phyloP scores from a whole-genome alignment of 2,329 filamentous ascomycete genomes.

The Cucurbitaria berberidis region DNA sequence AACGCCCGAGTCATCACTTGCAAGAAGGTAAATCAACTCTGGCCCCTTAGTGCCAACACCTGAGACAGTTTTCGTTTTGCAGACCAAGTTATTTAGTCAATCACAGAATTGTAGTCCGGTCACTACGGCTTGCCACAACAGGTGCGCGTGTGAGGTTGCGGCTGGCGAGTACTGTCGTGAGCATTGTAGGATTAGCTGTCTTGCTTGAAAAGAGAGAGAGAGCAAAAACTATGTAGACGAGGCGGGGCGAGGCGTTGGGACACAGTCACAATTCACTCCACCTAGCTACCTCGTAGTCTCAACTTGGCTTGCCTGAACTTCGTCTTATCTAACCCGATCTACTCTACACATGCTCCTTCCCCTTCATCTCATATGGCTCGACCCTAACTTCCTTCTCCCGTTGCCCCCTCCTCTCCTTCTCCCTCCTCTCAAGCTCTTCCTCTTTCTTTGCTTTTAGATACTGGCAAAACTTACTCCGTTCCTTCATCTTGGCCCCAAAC shows the following conservation, averaged over 20 bases:
- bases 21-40: too few relatives aligned
- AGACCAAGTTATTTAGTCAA: too few relatives aligned
- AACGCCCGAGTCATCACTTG: too few relatives aligned
- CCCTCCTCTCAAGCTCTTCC: constrained; percentile 33
- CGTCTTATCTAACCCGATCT: too few relatives aligned
- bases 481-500: constrained; percentile 61
- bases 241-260: not conserved
- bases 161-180: not conserved
- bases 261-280: too few relatives aligned
- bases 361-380: constrained; percentile 8
- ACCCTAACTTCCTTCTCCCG: not conserved
- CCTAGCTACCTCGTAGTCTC: too few relatives aligned
- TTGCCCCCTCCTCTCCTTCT: constrained; percentile 21
- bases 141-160: not conserved
- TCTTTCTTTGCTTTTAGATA: constrained; percentile 55
- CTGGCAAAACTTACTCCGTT: constrained; percentile 66
- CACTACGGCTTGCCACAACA: not conserved
- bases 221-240: not conserved
- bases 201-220: too few relatives aligned
- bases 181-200: not conserved
- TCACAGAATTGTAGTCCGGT: not conserved
- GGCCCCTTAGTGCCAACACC: too few relatives aligned
- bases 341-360: constrained; percentile 18
- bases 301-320: too few relatives aligned
- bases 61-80: too few relatives aligned